These are phyloP conservation scores for Termitomyces titanicus DNA, from an alignment of 768 basidiomycete species.

Conservation along the genomic window DNA sequence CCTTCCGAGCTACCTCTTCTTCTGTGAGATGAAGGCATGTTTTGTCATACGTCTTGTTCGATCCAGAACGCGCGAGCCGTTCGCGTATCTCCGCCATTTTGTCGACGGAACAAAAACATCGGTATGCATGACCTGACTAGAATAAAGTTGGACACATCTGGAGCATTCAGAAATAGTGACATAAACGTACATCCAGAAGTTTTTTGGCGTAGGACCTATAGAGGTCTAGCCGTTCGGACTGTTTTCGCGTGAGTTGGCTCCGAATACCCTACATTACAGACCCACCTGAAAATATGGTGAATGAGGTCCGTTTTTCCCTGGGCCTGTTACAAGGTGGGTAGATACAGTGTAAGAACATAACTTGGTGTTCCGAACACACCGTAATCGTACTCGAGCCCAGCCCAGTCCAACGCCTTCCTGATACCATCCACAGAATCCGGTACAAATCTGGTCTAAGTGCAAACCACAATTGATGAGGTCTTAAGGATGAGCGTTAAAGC, in stretches of 20 bases:
- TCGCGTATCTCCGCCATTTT: constrained; percentile 66
- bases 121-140: constrained; percentile 86
- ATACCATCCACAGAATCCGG: constrained; percentile 85
- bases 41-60: constrained; percentile 83
- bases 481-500: no score
- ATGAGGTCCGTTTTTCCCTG: constrained; percentile 69
- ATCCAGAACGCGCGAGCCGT: constrained; percentile 67
- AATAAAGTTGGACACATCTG: neutral
- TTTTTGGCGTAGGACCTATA: constrained; percentile 72
- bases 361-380: constrained; percentile 43
- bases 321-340: constrained; percentile 46
- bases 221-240: constrained; percentile 88
- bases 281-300: constrained; percentile 85
- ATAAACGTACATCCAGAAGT: constrained; percentile 64
- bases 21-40: constrained; percentile 81
- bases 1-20: constrained; percentile 76
- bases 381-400: constrained; percentile 87
- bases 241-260: neutral
- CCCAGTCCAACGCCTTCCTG: constrained; percentile 77
- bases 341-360: neutral
- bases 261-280: neutral
- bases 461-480: neutral
- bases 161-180: neutral
- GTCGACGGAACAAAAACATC: constrained; percentile 88
- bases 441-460: constrained; percentile 69